Conservation (phyloP, 176 grass and related monocot species). For the Hordeum vulgare region MorexV3_pseudomolecules_assembly NC_058520.1:607346510-607347009, state of each 20-base stretch:
- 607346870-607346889: not conserved
- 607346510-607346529: not conserved
- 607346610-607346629: accelerated
- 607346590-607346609: too few species aligned
- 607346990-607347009: not conserved
- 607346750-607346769: not conserved
- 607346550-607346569: not conserved
- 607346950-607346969: not conserved
- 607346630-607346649: not conserved
- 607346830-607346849: not conserved
- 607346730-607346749: not conserved
- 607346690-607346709: not conserved
- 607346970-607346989: not conserved
- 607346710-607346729: not conserved
- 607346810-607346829: not conserved
- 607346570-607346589: too few species aligned
- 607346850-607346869: not conserved
- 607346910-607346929: not conserved
- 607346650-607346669: not conserved
- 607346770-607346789: not conserved
- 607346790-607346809: not conserved
- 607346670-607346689: not conserved
- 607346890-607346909: not conserved
- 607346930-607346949: not conserved
- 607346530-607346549: not conserved